phyloP scores from a whole-genome alignment of 2,329 filamentous ascomycete species.

The Pseudogymnoascus sp. region DNA sequence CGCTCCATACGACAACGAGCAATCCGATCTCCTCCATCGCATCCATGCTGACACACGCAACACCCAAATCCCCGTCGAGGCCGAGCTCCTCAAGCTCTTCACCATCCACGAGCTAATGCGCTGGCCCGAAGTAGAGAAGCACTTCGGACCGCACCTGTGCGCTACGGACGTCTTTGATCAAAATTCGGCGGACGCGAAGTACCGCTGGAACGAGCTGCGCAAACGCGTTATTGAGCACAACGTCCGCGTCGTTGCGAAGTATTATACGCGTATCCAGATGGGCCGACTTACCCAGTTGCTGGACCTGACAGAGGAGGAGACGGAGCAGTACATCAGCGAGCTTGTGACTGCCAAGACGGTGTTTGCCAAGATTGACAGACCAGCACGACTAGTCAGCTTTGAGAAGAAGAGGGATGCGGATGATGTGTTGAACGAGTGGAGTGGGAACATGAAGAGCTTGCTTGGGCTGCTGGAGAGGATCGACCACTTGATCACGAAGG shows the following conservation, averaged over 20 bases:
- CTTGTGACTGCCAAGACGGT: conserved; percentile 97
- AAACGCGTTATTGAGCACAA: conserved; percentile 99
- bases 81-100: conserved; percentile 85
- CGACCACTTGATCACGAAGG: conserved; percentile 97
- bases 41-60: conserved; percentile 82
- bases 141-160: conserved; percentile 83
- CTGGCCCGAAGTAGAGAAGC: conserved; percentile 87
- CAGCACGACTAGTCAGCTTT: conserved; percentile 86
- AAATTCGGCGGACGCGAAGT: conserved; percentile 67
- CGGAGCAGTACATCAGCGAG: conserved; percentile 97
- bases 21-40: conserved; percentile 92
- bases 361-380: conserved; percentile 93
- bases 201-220: conserved; percentile 88
- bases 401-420: conserved; percentile 92
- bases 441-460: conserved; percentile 92
- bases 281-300: conserved; percentile 82
- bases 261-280: conserved; percentile 97
- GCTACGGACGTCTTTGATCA: conserved; percentile 84
- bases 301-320: conserved; percentile 89
- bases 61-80: conserved; percentile 68
- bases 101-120: conserved; percentile 96
- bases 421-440: conserved; percentile 97
- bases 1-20: conserved; percentile 95
- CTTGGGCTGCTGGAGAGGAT: conserved; percentile 82
- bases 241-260: conserved; percentile 93